phyloP scores from a whole-genome alignment of 768 basidiomycete species.

The Leccinum uliginosum region DNA sequence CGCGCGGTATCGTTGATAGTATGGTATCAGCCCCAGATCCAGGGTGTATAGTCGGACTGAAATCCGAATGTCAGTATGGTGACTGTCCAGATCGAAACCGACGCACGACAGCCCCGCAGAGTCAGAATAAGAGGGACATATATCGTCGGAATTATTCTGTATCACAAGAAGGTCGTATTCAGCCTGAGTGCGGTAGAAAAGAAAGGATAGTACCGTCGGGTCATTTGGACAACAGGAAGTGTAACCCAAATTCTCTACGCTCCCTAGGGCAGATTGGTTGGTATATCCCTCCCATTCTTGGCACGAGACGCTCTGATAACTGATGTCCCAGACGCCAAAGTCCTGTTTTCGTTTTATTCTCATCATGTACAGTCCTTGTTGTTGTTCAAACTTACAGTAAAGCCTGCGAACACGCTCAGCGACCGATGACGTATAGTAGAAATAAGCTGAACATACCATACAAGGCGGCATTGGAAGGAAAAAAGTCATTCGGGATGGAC shows the following conservation, averaged over 20 bases:
- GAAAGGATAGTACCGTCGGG: slow-evolving; percentile 44
- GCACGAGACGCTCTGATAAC: slow-evolving; percentile 64
- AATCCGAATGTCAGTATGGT: slow-evolving; percentile 5
- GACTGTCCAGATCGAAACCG: not conserved
- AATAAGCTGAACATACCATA: slow-evolving; percentile 46
- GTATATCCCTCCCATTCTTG: slow-evolving; percentile 60
- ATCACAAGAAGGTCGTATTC: slow-evolving; percentile 3
- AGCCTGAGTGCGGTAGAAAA: not conserved
- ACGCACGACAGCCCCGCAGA: slow-evolving; percentile 58
- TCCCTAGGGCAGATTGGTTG: slow-evolving; percentile 61
- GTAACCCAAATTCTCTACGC: slow-evolving; percentile 51
- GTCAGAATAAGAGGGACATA: slow-evolving; percentile 72
- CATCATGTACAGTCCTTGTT: not conserved
- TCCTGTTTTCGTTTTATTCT: slow-evolving; percentile 41
- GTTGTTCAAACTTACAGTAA: slow-evolving; percentile 29
- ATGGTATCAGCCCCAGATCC: slow-evolving; percentile 17
- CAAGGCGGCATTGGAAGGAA: slow-evolving; percentile 61
- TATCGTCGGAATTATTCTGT: slow-evolving; percentile 42
- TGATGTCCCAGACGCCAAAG: slow-evolving; percentile 85
- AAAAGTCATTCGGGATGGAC: slow-evolving; percentile 68
- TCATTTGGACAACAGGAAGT: slow-evolving; percentile 72
- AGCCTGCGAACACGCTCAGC: slow-evolving; percentile 37
- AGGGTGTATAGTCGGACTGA: slow-evolving; percentile 31
- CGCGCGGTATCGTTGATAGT: slow-evolving; percentile 9
- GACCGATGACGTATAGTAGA: not conserved